phyloP scores from a whole-genome alignment of 345 rosid genomes.

The Acer negundo region DNA sequence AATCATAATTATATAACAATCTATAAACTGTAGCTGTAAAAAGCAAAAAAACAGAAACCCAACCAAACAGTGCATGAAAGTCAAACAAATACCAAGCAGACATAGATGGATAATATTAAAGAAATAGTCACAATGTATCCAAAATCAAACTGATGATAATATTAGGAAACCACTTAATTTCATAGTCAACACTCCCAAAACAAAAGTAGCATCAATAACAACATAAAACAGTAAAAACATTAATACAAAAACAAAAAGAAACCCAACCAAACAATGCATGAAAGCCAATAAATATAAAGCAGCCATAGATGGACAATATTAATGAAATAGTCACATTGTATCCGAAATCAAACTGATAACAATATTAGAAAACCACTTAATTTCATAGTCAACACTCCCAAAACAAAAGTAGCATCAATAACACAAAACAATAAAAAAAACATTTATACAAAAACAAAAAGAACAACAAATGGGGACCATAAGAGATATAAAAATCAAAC shows the following conservation, averaged over 20 bases:
- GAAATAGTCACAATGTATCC: background rate
- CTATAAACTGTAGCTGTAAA: background rate
- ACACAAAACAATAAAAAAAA: no score
- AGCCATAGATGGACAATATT: constrained; percentile 2
- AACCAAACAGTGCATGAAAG: constrained; percentile 23
- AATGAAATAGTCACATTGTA: background rate
- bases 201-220: no score
- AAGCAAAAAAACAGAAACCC: background rate
- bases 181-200: no score
- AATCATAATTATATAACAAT: background rate
- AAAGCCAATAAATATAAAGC: constrained; percentile 4
- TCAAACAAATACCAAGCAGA: constrained; percentile 1
- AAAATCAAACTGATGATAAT: background rate
- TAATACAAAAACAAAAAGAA: background rate
- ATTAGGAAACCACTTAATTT: no score
- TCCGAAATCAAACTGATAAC: background rate
- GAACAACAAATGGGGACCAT: no score
- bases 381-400: no score
- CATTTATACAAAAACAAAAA: no score
- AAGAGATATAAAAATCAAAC: no score
- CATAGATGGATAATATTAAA: background rate
- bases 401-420: no score
- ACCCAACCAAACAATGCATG: constrained; percentile 22
- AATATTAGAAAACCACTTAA: no score
- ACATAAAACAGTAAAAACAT: no score